A percentile compares a stretch with the other conserved stretches of the same genome.
Evolutionary conservation across 2,329 filamentous ascomycete genomes (phyloP).

Genomic region (Cadophora gregata): DNA sequence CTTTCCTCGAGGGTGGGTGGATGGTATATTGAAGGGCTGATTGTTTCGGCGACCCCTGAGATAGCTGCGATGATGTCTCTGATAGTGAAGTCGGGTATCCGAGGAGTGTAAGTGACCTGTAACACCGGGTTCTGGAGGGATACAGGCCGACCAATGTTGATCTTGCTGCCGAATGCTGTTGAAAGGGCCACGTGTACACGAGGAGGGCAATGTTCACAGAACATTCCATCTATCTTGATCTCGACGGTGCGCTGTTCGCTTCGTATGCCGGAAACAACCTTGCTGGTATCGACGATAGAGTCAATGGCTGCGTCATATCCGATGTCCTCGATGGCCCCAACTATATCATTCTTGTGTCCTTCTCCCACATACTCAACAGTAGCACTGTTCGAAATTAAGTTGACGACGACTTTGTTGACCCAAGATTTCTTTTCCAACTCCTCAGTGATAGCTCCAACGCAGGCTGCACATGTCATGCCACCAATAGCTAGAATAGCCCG

Average conservation of each 20-base stretch:
- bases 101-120: conserved; percentile 72
- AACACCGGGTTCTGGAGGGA: conserved; percentile 70
- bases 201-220: conserved; percentile 73
- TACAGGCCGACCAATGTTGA: conserved; percentile 58
- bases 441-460: conserved; percentile 54
- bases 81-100: conserved; percentile 73
- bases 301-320: conserved; percentile 71
- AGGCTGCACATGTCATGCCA: conserved; percentile 64
- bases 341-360: conserved; percentile 51
- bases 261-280: conserved; percentile 18
- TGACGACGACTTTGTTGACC: conserved; percentile 56
- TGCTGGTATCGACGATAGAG: conserved; percentile 46
- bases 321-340: conserved; percentile 61
- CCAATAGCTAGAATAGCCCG: conserved; percentile 57
- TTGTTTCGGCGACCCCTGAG: conserved; percentile 66
- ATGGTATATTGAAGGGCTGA: conserved; percentile 75
- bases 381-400: conserved; percentile 59
- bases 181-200: conserved; percentile 60
- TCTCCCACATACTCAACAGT: conserved; percentile 52
- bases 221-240: conserved; percentile 73
- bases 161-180: conserved; percentile 53
- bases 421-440: conserved; percentile 54
- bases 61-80: conserved; percentile 75
- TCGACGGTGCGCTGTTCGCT: conserved; percentile 58
- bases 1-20: conserved; percentile 84